Percentiles rank a stretch among this genome's conserved stretches.
Conservation (phyloP, 225 moss, liverwort and hornwort species). For the Polytrichum formosum region DNA sequence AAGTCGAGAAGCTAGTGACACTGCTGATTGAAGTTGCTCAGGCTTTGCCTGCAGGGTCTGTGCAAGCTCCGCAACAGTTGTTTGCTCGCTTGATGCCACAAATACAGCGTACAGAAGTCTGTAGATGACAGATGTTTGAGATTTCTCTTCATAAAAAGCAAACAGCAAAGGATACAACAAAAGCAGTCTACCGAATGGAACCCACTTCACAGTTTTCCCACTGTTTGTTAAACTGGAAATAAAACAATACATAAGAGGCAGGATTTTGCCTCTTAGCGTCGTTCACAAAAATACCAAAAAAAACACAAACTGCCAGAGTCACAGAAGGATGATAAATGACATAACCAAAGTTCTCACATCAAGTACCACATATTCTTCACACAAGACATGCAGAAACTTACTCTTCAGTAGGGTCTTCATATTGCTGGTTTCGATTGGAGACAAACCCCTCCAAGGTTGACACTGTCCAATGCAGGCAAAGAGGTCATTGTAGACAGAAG, state of each 20-base stretch:
- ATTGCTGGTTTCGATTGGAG: slow-evolving; percentile 92
- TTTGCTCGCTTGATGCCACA: slow-evolving; percentile 96
- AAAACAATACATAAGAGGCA: too few species aligned
- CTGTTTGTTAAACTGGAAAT: too few species aligned
- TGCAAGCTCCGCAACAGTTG: slow-evolving; percentile 83
- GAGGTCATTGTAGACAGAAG: background rate
- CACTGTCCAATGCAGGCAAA: slow-evolving; percentile 53
- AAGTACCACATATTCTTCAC: background rate
- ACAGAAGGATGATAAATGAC: background rate
- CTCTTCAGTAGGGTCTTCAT: slow-evolving; percentile 99
- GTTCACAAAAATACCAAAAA: too few species aligned
- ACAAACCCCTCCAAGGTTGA: slow-evolving; percentile 97
- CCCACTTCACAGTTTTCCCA: too few species aligned
- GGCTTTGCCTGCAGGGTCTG: slow-evolving; percentile 90
- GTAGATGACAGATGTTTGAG: slow-evolving; percentile 11
- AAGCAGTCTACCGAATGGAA: too few species aligned
- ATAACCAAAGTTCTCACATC: background rate
- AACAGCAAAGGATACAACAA: too few species aligned
- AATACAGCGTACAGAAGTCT: slow-evolving; percentile 98
- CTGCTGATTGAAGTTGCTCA: slow-evolving; percentile 90
- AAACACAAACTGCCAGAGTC: background rate
- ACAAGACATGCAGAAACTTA: slow-evolving; percentile 24
- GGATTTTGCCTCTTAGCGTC: too few species aligned
- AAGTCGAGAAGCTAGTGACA: slow-evolving; percentile 86
- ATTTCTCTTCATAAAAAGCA: background rate